These are phyloP conservation scores for Begonia masoniana DNA, from an alignment of 306 rosid genomes.

Conservation along the genomic window DNA sequence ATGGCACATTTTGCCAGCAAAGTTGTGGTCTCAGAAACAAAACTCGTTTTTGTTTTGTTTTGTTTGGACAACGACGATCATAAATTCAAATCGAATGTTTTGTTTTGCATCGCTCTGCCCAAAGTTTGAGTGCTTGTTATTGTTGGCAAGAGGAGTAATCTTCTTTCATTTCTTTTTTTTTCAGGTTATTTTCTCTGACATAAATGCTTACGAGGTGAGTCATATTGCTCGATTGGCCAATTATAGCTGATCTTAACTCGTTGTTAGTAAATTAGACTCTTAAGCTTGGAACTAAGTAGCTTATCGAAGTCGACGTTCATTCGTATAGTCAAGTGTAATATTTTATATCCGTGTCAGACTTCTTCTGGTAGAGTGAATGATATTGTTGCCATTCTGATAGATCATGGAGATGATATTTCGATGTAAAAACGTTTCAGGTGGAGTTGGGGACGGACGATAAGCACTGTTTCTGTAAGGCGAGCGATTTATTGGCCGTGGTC, in stretches of 20 bases:
- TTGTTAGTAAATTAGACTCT: not conserved
- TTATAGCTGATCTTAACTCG: not conserved
- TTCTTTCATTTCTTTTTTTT: conserved; percentile 7
- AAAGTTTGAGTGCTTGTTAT: not conserved
- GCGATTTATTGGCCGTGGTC: conserved; percentile 74
- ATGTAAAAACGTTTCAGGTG: conserved; percentile 37
- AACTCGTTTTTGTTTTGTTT: not conserved
- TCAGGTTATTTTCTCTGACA: conserved; percentile 88
- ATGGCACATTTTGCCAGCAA: not conserved
- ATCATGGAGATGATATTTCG: too few relatives aligned
- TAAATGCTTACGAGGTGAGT: conserved; percentile 81
- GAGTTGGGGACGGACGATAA: conserved; percentile 70
- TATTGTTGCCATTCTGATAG: too few relatives aligned
- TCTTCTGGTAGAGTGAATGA: not conserved
- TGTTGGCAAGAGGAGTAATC: conserved; percentile 3
- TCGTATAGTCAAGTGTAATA: not conserved
- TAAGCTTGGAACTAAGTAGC: not conserved
- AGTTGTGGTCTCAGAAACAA: too few relatives aligned
- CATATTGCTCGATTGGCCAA: not conserved
- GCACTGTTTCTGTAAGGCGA: conserved; percentile 78
- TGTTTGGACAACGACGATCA: not conserved
- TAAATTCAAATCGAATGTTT: too few relatives aligned
- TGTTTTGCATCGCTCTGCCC: too few relatives aligned
- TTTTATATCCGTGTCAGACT: not conserved
- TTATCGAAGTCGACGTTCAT: not conserved